Evolutionary conservation across 352 stramenopile genomes (phyloP).

Genomic region (Phytophthora hybrid): DNA sequence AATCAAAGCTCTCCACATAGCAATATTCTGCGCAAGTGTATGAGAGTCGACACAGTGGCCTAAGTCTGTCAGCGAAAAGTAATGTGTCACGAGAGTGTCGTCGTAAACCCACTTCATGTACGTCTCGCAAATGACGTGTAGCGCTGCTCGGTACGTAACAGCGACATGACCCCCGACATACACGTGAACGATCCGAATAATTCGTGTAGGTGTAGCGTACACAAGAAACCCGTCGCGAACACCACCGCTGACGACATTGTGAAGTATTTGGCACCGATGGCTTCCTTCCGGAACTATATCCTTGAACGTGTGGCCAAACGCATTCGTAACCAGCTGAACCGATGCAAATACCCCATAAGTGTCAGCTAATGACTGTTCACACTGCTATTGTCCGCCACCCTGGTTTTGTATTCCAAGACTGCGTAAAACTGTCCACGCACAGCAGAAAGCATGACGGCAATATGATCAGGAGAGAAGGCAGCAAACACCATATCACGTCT

Average conservation of each 20-base stretch:
- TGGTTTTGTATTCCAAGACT: constrained; percentile 10
- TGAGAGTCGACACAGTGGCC: background rate
- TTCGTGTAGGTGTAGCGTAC: background rate
- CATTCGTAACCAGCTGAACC: background rate
- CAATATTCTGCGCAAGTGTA: constrained; percentile 4
- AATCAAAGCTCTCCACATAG: constrained; percentile 3
- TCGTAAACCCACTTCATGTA: constrained; percentile 14
- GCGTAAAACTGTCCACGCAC: background rate
- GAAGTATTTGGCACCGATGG: constrained; percentile 5
- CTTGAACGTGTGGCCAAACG: background rate
- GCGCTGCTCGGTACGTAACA: constrained; percentile 1
- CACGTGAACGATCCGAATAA: constrained; percentile 6
- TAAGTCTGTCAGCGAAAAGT: background rate
- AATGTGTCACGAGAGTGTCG: background rate
- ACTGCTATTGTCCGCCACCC: background rate
- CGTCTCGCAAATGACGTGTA: background rate
- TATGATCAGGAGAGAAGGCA: constrained; percentile 4
- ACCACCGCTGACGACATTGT: constrained; percentile 7
- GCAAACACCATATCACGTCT: background rate
- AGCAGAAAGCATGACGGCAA: background rate
- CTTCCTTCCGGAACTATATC: background rate
- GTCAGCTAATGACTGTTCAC: constrained; percentile 2
- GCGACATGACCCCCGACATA: background rate
- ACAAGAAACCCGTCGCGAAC: constrained; percentile 1
- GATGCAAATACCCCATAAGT: background rate